These are phyloP conservation scores for Mortierella claussenii DNA, from an alignment of 192 early-diverging fungal species.

Conservation along the genomic window DNA sequence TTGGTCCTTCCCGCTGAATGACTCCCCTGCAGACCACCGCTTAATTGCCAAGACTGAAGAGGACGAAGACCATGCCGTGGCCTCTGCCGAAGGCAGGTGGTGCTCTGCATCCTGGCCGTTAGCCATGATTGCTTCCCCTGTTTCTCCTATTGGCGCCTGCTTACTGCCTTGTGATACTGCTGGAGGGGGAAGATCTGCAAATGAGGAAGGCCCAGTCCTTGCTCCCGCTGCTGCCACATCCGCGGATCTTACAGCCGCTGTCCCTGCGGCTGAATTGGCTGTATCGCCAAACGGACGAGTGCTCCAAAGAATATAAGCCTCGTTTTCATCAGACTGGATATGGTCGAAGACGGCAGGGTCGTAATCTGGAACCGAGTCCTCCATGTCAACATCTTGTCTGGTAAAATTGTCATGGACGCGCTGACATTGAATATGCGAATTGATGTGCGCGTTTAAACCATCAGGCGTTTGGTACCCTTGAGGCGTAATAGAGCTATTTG, in stretches of 20 bases:
- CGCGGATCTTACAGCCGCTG: no score
- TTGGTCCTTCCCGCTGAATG: conserved; percentile 15
- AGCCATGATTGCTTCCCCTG: no score
- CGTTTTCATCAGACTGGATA: conserved; percentile 34
- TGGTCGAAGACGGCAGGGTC: conserved; percentile 32
- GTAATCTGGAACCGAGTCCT: conserved; percentile 10
- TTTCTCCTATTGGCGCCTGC: no score
- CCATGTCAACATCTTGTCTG: not conserved
- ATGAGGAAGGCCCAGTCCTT: no score
- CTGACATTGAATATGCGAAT: no score
- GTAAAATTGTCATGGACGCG: no score
- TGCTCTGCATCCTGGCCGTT: no score
- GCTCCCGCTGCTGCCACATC: no score
- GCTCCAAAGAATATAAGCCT: conserved; percentile 43
- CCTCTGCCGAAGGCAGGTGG: not conserved
- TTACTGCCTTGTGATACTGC: no score
- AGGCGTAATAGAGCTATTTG: not conserved
- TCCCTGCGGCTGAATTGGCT: not conserved
- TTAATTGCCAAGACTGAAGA: conserved; percentile 12
- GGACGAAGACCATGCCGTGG: no score
- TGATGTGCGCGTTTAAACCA: no score
- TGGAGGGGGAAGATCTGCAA: no score
- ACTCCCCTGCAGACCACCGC: conserved; percentile 39
- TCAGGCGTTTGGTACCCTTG: not conserved
- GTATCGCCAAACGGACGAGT: not conserved